phyloP scores from a whole-genome alignment of 495 filamentous ascomycete genomes.

The Aspergillus steynii region DNA sequence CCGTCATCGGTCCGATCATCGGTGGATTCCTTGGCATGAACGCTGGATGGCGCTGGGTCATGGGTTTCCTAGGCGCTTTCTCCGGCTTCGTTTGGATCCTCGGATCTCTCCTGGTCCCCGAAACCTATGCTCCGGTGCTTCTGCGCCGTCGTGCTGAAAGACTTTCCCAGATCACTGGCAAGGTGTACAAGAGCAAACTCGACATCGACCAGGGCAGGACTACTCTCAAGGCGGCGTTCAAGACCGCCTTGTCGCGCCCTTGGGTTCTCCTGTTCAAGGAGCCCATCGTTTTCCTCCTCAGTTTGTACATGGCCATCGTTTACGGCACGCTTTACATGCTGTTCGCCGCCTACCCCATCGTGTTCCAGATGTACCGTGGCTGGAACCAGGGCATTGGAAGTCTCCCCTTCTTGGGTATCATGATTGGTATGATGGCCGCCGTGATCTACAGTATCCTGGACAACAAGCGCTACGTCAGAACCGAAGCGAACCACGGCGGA shows the following conservation, averaged over 20 bases:
- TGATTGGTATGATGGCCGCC: constrained; percentile 74
- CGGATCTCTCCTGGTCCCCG: constrained; percentile 54
- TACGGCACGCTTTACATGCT: constrained; percentile 82
- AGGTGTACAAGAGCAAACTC: constrained; percentile 53
- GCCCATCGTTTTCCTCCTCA: constrained; percentile 65
- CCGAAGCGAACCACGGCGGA: constrained; percentile 35
- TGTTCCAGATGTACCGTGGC: constrained; percentile 69
- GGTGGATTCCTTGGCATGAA: constrained; percentile 63
- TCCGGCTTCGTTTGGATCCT: constrained; percentile 57
- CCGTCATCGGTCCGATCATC: constrained; percentile 60
- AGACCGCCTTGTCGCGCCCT: constrained; percentile 46
- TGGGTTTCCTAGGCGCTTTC: constrained; percentile 56
- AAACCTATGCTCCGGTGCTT: constrained; percentile 63
- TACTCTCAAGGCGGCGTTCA: constrained; percentile 39
- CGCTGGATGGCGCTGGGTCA: constrained; percentile 67
- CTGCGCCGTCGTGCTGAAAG: constrained; percentile 53
- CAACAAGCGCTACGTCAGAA: constrained; percentile 48
- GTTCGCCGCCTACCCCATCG: constrained; percentile 80
- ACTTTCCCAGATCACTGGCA: constrained; percentile 55
- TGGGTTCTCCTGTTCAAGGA: constrained; percentile 52
- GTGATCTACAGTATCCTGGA: constrained; percentile 51
- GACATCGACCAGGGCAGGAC: constrained; percentile 47
- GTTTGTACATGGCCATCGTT: constrained; percentile 71
- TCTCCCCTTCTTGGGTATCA: constrained; percentile 81
- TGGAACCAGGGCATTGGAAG: constrained; percentile 74